Conservation (phyloP, 73 alveolate genomes). For the Uronychia setigera region DNA sequence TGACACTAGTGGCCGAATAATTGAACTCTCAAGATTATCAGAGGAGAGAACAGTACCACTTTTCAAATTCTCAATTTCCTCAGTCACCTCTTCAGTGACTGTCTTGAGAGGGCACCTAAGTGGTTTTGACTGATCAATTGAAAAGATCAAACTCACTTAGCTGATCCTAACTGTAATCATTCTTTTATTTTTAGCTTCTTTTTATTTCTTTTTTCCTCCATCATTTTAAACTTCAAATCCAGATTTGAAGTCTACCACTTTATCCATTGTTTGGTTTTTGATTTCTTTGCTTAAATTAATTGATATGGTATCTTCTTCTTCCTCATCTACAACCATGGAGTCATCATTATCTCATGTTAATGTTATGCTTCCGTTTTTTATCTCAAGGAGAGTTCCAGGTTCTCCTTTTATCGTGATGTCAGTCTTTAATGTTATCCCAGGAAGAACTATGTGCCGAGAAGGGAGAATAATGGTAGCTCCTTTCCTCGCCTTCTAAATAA, state of each 20-base stretch:
- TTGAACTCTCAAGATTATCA: no score
- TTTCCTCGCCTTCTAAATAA: neutral
- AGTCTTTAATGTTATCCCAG: neutral
- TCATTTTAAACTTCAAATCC: neutral
- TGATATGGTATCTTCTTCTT: neutral
- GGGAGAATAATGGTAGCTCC: neutral
- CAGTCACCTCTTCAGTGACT: no score
- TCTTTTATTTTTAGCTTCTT: neutral
- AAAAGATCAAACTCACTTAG: neutral
- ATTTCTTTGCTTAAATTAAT: no score
- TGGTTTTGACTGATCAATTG: neutral
- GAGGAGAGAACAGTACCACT: no score
- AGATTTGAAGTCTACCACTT: neutral
- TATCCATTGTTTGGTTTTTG: no score
- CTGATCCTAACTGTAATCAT: neutral
- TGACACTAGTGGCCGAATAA: no score
- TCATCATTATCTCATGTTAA: no score
- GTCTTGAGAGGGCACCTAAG: neutral
- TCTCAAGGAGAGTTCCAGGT: neutral
- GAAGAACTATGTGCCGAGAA: neutral
- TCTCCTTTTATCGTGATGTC: neutral
- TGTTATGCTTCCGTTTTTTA: neutral
- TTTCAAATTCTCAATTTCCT: no score
- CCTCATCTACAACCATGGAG: neutral
- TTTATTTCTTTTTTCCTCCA: neutral